A percentile compares a stretch with the other conserved stretches of the same genome.
phyloP scores from a whole-genome alignment of 768 basidiomycete genomes.

The Dioszegia crocea region DNA sequence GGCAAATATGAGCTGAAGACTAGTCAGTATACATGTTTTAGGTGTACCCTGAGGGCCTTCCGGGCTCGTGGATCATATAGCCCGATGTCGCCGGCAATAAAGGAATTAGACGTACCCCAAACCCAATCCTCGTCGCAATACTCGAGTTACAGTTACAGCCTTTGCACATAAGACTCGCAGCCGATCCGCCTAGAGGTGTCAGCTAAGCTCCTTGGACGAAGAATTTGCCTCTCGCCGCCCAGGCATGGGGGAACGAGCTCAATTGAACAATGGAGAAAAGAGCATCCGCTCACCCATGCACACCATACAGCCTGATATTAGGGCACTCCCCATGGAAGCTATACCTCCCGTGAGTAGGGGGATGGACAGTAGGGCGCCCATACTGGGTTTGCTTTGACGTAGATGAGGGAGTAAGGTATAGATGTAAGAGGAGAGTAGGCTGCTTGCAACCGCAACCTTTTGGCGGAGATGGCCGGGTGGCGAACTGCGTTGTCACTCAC shows the following conservation, averaged over 20 bases:
- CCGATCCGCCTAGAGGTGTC: constrained; percentile 25
- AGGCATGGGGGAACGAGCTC: neutral
- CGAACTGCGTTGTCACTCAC: too few relatives aligned
- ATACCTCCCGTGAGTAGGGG: constrained; percentile 51
- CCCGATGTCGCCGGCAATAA: neutral
- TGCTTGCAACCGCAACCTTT: neutral
- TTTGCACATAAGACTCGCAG: constrained; percentile 94
- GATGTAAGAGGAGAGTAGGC: neutral
- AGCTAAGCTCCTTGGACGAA: too few relatives aligned
- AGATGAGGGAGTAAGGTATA: neutral
- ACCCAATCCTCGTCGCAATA: constrained; percentile 93
- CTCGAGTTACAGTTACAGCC: constrained; percentile 99
- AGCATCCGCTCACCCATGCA: constrained; percentile 56
- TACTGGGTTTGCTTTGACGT: constrained; percentile 12
- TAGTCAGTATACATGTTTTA: neutral
- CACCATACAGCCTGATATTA: constrained; percentile 64
- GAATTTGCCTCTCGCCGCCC: too few relatives aligned
- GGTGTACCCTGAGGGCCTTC: too few relatives aligned
- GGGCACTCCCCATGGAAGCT: constrained; percentile 56
- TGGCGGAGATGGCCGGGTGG: neutral
- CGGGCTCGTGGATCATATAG: too few relatives aligned
- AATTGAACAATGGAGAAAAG: constrained; percentile 34
- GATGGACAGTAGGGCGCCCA: constrained; percentile 53
- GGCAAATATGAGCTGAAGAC: constrained; percentile 80
- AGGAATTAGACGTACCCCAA: constrained; percentile 62